A percentile compares a stretch with the other conserved stretches of the same genome.
Evolutionary conservation across 169 alveolate species (phyloP).

Genomic region (Cryptosporidium viatorum): DNA sequence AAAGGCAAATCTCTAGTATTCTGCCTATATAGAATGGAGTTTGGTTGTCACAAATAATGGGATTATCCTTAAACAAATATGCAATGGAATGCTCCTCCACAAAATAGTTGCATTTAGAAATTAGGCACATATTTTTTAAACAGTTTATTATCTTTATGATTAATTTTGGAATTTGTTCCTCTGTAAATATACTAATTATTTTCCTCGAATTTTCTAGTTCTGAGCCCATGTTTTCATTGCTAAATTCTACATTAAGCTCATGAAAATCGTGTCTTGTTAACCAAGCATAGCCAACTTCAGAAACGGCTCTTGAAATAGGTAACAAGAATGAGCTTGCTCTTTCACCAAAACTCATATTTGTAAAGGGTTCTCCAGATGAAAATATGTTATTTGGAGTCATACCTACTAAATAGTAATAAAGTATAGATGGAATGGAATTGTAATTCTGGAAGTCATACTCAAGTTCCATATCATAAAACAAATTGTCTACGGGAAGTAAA

Average conservation of each 20-base stretch:
- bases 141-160: background rate
- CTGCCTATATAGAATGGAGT: conserved; percentile 43
- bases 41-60: background rate
- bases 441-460: background rate
- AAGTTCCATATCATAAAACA: background rate
- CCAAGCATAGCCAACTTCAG: conserved; percentile 44
- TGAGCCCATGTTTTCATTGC: background rate
- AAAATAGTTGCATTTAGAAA: background rate
- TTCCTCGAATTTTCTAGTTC: background rate
- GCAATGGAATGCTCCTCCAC: background rate
- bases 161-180: background rate
- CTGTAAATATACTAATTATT: background rate
- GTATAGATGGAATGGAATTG: background rate
- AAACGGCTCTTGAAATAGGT: conserved; percentile 32
- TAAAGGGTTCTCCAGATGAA: background rate
- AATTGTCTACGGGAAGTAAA: conserved; percentile 11
- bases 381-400: background rate
- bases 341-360: background rate
- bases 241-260: background rate
- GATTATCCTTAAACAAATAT: background rate
- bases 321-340: background rate
- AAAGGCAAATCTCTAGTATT: conserved; percentile 41
- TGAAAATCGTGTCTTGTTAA: background rate
- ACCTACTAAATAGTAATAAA: conserved; percentile 19
- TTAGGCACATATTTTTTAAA: background rate